Evolutionary conservation across 192 early-diverging fungal genomes (phyloP).

Genomic region (Coemansia sp.): DNA sequence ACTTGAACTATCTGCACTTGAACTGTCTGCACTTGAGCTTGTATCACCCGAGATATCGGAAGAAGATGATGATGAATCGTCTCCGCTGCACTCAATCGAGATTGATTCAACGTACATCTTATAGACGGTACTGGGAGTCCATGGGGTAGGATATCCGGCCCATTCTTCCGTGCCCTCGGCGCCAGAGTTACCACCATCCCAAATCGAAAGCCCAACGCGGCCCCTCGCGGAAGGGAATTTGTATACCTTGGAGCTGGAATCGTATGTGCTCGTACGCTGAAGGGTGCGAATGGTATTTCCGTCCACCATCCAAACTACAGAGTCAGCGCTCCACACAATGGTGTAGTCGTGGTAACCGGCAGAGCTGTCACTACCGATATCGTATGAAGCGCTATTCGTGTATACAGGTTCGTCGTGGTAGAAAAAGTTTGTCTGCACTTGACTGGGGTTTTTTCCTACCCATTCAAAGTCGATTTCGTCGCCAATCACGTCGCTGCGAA

Average conservation of each 20-base stretch:
- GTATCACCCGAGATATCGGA: neutral
- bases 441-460: constrained; percentile 57
- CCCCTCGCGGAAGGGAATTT: constrained; percentile 55
- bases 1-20: neutral
- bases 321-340: constrained; percentile 60
- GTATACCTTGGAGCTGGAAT: constrained; percentile 38
- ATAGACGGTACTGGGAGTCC: constrained; percentile 46
- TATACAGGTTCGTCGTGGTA: constrained; percentile 60
- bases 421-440: constrained; percentile 67
- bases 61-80: neutral
- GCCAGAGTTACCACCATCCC: constrained; percentile 63
- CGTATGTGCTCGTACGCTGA: constrained; percentile 50
- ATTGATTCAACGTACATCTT: constrained; percentile 59
- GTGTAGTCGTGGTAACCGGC: constrained; percentile 59
- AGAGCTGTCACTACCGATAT: constrained; percentile 48
- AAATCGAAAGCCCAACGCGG: constrained; percentile 62
- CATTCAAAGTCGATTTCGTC: constrained; percentile 73
- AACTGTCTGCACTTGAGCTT: neutral
- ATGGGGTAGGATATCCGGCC: constrained; percentile 62
- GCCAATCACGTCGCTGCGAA: constrained; percentile 49
- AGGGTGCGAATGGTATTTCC: constrained; percentile 56
- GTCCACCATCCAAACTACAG: constrained; percentile 61
- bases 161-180: constrained; percentile 58
- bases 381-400: constrained; percentile 39
- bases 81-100: constrained; percentile 46